phyloP scores from a whole-genome alignment of 257 asterid genomes.

The Linderniella brevidens region DNA sequence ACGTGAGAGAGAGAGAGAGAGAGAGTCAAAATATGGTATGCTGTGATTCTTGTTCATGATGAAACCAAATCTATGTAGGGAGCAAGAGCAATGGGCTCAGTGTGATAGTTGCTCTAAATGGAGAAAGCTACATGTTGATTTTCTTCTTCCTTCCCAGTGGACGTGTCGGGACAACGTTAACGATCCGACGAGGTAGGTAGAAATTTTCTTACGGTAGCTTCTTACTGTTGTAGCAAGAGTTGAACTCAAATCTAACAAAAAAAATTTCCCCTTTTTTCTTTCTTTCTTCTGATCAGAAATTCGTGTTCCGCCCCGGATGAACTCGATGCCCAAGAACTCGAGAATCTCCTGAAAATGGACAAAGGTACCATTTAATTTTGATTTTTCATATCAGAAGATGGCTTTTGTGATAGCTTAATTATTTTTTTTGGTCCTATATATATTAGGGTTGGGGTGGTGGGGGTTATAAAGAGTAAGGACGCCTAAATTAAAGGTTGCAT shows the following conservation, averaged over 20 bases:
- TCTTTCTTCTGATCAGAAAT: slow-evolving; percentile 30
- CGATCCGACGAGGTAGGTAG: slow-evolving; percentile 36
- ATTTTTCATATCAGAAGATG: no score
- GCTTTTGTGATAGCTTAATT: no score
- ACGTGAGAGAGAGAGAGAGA: no score
- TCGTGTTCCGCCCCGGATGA: slow-evolving; percentile 76
- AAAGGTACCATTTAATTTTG: slow-evolving; percentile 24
- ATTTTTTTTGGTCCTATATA: no score
- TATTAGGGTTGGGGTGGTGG: no score
- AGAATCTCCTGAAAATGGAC: slow-evolving; percentile 62
- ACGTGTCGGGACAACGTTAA: slow-evolving; percentile 52
- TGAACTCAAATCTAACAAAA: no score
- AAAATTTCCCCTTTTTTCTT: not conserved
- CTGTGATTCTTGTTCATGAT: not conserved
- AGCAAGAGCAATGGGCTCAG: slow-evolving; percentile 89
- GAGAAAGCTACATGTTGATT: slow-evolving; percentile 59
- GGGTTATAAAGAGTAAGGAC: no score
- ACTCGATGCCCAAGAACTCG: slow-evolving; percentile 48
- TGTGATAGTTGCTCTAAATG: slow-evolving; percentile 81
- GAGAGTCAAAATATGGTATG: not conserved
- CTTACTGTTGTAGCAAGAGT: no score
- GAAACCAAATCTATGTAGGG: no score
- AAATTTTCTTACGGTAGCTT: not conserved
- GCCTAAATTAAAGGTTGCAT: no score
- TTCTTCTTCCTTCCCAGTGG: slow-evolving; percentile 85